Base-by-base conservation (phyloP, 208 protist genomes). In the Leishmania braziliensis region DNA sequence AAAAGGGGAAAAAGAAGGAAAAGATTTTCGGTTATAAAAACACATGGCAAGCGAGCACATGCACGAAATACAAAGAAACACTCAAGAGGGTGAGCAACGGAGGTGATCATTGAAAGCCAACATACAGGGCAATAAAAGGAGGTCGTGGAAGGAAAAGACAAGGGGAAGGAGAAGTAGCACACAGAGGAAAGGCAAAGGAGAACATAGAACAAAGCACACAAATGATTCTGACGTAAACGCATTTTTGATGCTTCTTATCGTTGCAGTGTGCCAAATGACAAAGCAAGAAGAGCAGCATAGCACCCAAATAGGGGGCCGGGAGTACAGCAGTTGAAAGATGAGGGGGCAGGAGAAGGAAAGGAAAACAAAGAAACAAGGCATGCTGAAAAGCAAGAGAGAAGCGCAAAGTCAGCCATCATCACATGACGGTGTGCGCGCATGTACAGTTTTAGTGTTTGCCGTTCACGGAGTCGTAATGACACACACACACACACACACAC, bases 321-420 rank as follows among this genome's bases (percentile, higher is more conserved):
- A 75, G 26, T 23, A 33, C n/a, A 63, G 9, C 29, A 65, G 60
- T 14, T 33, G 36, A 68, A 33, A 72, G 33, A 33, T 48, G n/a
- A 5, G n/a, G 23, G 50, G n/a, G 29, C n/a, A 33, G 50, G 71
- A 2, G 46, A 12, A 33, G 12, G 50, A 73, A 77, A 65, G 70
- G 48, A 53, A 62, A 72, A 20, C 48, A 66, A 54, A 76, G 20
- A 62, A 77, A 72, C 43, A 68, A 75, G 76, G 33, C 23, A 68
- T n/a, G 29, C 5, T 6, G 50, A 2, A n/a, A 87, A 43, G 74
- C 26, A 70, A 36, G 20, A 81, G 3, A 62, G 23, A 53, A 46
- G 36, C 46, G 54, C 43, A 75, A 43, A 51, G 10, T 70, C 70
- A 73, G 50, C 36, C 53, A 18, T 46, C 51, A 36, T 43, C 33